phyloP scores from a whole-genome alignment of 2,329 filamentous ascomycete genomes.

The Trichophyton benhamiae region DNA sequence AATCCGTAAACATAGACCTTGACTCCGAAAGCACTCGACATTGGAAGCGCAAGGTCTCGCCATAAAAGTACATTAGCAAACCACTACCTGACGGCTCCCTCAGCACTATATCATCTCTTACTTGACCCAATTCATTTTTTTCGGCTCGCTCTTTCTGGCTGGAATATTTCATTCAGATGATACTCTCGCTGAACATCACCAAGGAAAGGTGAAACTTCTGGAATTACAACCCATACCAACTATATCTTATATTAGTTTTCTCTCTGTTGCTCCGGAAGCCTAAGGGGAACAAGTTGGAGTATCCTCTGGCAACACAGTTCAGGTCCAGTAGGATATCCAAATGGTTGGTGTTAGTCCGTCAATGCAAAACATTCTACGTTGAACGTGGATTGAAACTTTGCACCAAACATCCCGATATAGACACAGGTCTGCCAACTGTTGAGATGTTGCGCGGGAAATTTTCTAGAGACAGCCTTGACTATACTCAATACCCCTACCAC shows the following conservation, averaged over 20 bases:
- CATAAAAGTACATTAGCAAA: not conserved
- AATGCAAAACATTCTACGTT: too few relatives aligned
- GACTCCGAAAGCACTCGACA: conserved; percentile 9
- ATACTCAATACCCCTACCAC: too few relatives aligned
- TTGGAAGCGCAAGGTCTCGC: conserved; percentile 9
- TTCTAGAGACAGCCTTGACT: too few relatives aligned
- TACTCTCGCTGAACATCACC: not conserved
- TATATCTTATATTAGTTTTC: not conserved
- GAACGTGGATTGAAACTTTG: too few relatives aligned
- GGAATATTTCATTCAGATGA: not conserved
- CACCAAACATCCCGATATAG: too few relatives aligned
- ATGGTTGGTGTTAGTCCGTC: too few relatives aligned
- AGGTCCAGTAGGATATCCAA: too few relatives aligned
- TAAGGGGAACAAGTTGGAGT: not conserved
- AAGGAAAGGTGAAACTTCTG: not conserved
- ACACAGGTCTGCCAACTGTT: too few relatives aligned
- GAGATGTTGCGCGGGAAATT: too few relatives aligned
- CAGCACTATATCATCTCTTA: not conserved
- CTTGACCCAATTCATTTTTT: not conserved
- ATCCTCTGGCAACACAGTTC: not conserved
- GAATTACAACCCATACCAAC: not conserved
- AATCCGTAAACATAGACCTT: conserved; percentile 8
- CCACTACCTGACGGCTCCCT: not conserved
- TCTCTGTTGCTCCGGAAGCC: not conserved
- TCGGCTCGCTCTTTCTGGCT: not conserved